Conservation (phyloP, 176 grass and related monocot species). For the Phragmites australis region DNA sequence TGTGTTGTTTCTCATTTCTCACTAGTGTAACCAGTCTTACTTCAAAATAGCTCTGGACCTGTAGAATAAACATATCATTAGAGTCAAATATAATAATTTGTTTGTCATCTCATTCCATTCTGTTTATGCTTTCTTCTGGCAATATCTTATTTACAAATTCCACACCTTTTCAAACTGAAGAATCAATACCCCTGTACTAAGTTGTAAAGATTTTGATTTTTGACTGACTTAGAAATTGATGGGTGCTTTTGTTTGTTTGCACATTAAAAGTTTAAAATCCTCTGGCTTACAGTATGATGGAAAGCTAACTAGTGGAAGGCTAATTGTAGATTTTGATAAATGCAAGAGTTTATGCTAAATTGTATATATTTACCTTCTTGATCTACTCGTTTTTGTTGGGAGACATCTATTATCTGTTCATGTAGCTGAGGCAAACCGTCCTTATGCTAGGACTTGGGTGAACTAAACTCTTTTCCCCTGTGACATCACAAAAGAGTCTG, state of each 20-base stretch:
- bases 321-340: constrained; percentile 10
- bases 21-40: not conserved
- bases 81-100: not conserved
- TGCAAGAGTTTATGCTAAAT: not conserved
- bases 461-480: not conserved
- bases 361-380: not conserved
- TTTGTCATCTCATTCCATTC: not conserved
- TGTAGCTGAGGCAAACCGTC: not conserved
- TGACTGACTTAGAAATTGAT: not conserved
- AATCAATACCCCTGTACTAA: not conserved
- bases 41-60: not conserved
- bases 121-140: not conserved
- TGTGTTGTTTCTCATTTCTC: constrained; percentile 1
- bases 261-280: not conserved
- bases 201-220: not conserved
- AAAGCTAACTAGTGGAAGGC: constrained; percentile 3
- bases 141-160: not conserved
- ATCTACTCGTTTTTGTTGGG: not conserved
- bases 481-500: not conserved
- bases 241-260: constrained; percentile 13
- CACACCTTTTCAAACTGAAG: not conserved
- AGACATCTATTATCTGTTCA: not conserved
- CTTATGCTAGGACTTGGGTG: not conserved
- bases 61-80: not conserved
- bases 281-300: not conserved